phyloP scores from a whole-genome alignment of 192 early-diverging fungal species.

The Obelidium mucronatum region DNA sequence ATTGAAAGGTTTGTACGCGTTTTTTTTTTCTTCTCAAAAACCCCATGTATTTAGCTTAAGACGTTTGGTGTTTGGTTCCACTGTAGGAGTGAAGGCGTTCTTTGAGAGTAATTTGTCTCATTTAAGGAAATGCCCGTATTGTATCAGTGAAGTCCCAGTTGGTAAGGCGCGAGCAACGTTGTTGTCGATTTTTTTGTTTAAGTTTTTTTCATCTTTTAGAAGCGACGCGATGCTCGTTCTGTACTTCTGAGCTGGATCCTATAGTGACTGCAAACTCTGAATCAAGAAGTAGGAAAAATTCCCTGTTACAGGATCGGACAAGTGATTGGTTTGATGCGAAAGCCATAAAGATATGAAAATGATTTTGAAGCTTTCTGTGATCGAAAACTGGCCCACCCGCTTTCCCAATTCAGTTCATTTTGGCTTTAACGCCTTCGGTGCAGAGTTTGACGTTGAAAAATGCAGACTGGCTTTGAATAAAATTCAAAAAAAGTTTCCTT shows the following conservation, averaged over 20 bases:
- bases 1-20: conserved; percentile 19
- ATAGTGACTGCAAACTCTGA: too few species aligned
- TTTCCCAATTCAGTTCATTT: too few species aligned
- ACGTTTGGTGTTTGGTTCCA: too few species aligned
- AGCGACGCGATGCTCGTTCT: conserved; percentile 21
- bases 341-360: neutral
- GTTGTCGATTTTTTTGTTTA: neutral
- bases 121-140: conserved; percentile 16
- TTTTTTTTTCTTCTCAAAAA: neutral
- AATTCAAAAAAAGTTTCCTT: too few species aligned
- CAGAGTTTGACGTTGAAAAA: too few species aligned
- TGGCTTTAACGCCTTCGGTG: too few species aligned
- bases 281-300: neutral
- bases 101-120: conserved; percentile 12
- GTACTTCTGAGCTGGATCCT: neutral
- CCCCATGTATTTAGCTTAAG: too few species aligned
- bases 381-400: too few species aligned
- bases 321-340: conserved; percentile 4
- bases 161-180: neutral
- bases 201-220: neutral
- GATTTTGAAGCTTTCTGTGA: too few species aligned
- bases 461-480: too few species aligned
- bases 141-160: conserved; percentile 23
- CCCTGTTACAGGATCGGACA: neutral
- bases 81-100: conserved; percentile 2